Conservation (phyloP, 441 rosid genomes). For the Populus hybrid region DNA sequence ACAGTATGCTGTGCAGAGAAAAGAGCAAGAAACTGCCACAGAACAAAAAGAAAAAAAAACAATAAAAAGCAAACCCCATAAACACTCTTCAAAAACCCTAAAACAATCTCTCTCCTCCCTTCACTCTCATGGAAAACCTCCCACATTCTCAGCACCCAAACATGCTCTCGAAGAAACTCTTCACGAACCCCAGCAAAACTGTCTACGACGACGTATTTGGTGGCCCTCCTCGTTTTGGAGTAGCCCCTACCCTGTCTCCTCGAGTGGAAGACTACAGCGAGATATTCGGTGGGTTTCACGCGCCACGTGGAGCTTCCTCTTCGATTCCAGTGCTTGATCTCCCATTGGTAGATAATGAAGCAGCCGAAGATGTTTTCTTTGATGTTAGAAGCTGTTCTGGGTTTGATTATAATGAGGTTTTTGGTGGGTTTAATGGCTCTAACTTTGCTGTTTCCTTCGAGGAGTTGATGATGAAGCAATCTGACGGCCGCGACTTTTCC, state of each 20-base stretch:
- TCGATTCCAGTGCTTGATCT: slow-evolving; percentile 94
- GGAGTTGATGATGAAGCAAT: slow-evolving; percentile 46
- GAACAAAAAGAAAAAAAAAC: slow-evolving; percentile 6
- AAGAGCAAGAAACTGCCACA: slow-evolving; percentile 10
- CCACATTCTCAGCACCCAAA: slow-evolving; percentile 58
- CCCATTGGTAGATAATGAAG: slow-evolving; percentile 44
- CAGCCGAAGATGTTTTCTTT: slow-evolving; percentile 37
- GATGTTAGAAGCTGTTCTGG: slow-evolving; percentile 59
- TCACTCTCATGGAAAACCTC: slow-evolving; percentile 63
- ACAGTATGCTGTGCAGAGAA: slow-evolving; percentile 19
- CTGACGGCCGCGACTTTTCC: slow-evolving; percentile 46
- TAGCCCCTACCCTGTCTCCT: slow-evolving; percentile 64
- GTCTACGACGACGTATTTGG: slow-evolving; percentile 79
- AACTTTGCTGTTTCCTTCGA: slow-evolving; percentile 69
- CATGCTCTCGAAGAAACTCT: slow-evolving; percentile 44
- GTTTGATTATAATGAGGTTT: slow-evolving; percentile 73
- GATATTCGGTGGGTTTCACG: slow-evolving; percentile 74
- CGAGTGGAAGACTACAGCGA: slow-evolving; percentile 78
- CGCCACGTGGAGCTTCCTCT: slow-evolving; percentile 52
- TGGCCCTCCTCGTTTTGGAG: slow-evolving; percentile 58
- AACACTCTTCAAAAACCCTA: neutral
- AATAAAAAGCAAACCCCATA: neutral
- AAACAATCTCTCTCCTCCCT: neutral
- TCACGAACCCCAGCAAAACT: slow-evolving; percentile 36
- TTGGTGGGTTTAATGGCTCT: slow-evolving; percentile 54